Percentiles rank a stretch among this genome's conserved stretches.
Conservation (phyloP, 257 asterid species). For the Salvia rosmarinus region DNA sequence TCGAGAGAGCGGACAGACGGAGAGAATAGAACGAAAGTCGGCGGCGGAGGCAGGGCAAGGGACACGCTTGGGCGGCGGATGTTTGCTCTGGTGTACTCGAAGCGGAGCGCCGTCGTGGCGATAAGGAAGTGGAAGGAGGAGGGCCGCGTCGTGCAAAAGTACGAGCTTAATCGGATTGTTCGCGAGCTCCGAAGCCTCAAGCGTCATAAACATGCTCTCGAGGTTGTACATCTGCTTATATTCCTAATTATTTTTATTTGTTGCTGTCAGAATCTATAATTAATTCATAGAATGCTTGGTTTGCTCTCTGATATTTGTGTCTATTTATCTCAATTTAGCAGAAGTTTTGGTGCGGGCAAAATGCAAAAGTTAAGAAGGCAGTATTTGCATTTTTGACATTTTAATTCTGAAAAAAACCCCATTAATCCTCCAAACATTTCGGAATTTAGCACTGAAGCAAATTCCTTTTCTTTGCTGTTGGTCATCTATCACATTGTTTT, state of each 20-base stretch:
- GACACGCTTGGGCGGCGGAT: slow-evolving; percentile 81
- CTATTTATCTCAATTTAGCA: not conserved
- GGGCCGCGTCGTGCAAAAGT: slow-evolving; percentile 70
- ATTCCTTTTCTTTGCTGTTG: not conserved
- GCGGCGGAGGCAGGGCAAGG: slow-evolving; percentile 43
- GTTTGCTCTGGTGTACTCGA: slow-evolving; percentile 62
- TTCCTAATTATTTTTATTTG: not conserved
- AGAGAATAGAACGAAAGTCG: not conserved
- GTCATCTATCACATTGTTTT: not conserved
- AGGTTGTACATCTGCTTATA: slow-evolving; percentile 48
- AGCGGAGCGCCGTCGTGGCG: slow-evolving; percentile 78
- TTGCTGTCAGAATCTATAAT: not conserved
- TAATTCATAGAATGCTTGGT: not conserved
- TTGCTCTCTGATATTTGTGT: not conserved
- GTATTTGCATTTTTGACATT: not conserved
- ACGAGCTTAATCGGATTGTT: slow-evolving; percentile 82
- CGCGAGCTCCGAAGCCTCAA: slow-evolving; percentile 81
- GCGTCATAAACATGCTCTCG: slow-evolving; percentile 87
- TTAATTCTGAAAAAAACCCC: not conserved
- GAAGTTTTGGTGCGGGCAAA: slow-evolving; percentile 19
- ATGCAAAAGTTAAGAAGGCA: not conserved
- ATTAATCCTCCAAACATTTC: not conserved
- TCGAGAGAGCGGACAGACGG: slow-evolving; percentile 16
- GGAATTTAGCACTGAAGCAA: not conserved
- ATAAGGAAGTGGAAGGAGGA: slow-evolving; percentile 88